Base-by-base conservation (phyloP, 192 early-diverging fungal species). In the Mortierella antarctica region DNA sequence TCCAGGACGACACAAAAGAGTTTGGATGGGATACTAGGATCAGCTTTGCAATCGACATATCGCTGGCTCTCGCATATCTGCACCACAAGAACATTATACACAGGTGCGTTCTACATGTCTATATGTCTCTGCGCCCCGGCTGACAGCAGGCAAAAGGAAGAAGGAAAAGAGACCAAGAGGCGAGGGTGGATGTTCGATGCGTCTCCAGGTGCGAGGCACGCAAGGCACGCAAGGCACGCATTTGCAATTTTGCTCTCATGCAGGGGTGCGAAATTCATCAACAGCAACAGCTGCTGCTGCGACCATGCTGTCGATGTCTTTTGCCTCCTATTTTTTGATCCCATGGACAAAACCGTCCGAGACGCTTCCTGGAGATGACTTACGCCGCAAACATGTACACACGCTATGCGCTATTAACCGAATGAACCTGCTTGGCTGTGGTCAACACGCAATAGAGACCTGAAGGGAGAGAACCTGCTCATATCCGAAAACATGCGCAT, bases 1-100 rank as follows among this genome's bases (percentile, higher is more conserved):
- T 80, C 39, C 77, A 80, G 64, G 77, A 80, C 46, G 77, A 72
- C 2, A 72, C 59, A 13, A 80, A 80, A 23, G 77, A 80, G 57
- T 80, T 80, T 72, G 77, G 77, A 59, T 80, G 77, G 77, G 77
- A 80, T 21, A 80, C 77, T 39, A 51, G 70, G 23, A 80, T 80
- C 57, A 80, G 77, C 42, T 80, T 80, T 62, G 77, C 77, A 6
- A 80, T 80, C 50, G 77, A 80, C 44, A 80, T 80, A 20, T 71
- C 69, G 2, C 45, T 80, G 46, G 77, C 77, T 12, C 65, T 80
- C 13, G 77, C 77, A 31, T 80, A 80, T 55, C 60, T 80, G 14
- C 77, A 80, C 54, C 77, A 80, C 53, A 80, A 80, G 42, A 80
- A 72, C 48, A 80, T 80, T 40, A 80, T 80, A 46, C 77, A 80